Base-by-base conservation (phyloP, 2,329 filamentous ascomycete species). In the Cercospora sesami region DNA sequence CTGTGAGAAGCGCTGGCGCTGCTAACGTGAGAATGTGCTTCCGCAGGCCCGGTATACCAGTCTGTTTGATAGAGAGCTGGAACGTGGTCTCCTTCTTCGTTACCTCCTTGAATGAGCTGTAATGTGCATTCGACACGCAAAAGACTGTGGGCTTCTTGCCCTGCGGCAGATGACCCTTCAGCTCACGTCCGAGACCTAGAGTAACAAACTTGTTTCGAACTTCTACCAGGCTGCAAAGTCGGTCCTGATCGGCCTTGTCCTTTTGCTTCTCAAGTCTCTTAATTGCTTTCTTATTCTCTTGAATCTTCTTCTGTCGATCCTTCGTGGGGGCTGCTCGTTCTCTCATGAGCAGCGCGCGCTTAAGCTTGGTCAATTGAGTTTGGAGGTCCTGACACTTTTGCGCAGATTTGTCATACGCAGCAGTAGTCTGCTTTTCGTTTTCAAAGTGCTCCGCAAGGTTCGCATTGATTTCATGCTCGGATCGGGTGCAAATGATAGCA, bases 401-500 rank as follows among this genome's bases (percentile, higher is more conserved):
- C 2, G 42, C 42, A 21, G n/a, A 16, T 3, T 48, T 48, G 1
- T 48, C 18, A 5, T 21, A 48, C 0, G 0, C 3, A 16, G 42
- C n/a, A 16, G n/a, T 21, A 4, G 42, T 48, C 1, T 7, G 6
- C 7, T 21, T 48, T 7, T 21, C 42, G 7, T 16, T 4, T 16
- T 21, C n/a, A n/a, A 18, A 48, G 4, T 48, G 42, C 3, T 48
- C 42, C 0, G 62, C 48, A 2, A 64, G 62, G 1, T 2, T 18
- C 1, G 62, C 18, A 28, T 26, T 33, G 55, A 65, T 42, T 5
- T 65, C 55, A 36, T 59, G 64, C 18, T 71, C 69, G 23, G 57
- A 36, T 2, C 59, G 10, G 18, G 69, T 71, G 14, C 31, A 57
- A 9, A 70, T 63, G 12, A 70, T 53, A 8, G 61, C 51, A 4